Percentiles rank a stretch among this genome's conserved stretches.
phyloP scores from a whole-genome alignment of 1,284 basidiomycete genomes.

The Austroboletus olivaceoglutinosus region DNA sequence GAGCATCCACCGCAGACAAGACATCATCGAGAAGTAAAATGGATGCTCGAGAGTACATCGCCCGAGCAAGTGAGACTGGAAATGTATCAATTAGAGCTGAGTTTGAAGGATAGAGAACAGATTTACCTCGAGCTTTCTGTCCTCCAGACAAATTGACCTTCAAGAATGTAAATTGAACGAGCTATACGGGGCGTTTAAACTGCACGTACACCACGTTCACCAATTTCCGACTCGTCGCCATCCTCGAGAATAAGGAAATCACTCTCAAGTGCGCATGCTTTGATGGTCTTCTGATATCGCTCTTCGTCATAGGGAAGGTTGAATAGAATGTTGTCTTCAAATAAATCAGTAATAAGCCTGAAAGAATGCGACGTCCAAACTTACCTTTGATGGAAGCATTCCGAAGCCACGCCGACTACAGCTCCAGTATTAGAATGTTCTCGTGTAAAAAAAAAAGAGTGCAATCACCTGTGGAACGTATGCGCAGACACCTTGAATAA shows the following conservation, averaged over 20 bases:
- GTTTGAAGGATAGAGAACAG: background rate
- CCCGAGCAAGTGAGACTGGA: constrained; percentile 84
- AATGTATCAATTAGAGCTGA: background rate
- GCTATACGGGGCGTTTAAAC: background rate
- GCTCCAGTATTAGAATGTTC: background rate
- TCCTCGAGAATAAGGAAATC: constrained; percentile 93
- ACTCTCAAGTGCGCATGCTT: constrained; percentile 64
- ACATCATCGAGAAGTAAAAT: constrained; percentile 89
- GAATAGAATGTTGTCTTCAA: constrained; percentile 87
- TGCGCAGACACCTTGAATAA: constrained; percentile 74
- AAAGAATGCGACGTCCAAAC: constrained; percentile 1
- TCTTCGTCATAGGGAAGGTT: constrained; percentile 77
- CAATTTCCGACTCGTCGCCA: constrained; percentile 90
- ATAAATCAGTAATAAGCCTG: constrained; percentile 8
- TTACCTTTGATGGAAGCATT: constrained; percentile 88
- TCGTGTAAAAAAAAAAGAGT: background rate
- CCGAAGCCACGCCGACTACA: constrained; percentile 74
- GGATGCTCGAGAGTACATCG: constrained; percentile 90
- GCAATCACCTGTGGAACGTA: constrained; percentile 86
- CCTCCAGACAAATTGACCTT: constrained; percentile 90
- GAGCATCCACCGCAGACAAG: constrained; percentile 78
- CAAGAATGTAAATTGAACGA: background rate
- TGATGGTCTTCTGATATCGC: constrained; percentile 53
- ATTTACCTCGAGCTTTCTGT: constrained; percentile 85
- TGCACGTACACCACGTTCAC: constrained; percentile 70